phyloP scores from a whole-genome alignment of 768 basidiomycete genomes.

The Ramaria rubella region DNA sequence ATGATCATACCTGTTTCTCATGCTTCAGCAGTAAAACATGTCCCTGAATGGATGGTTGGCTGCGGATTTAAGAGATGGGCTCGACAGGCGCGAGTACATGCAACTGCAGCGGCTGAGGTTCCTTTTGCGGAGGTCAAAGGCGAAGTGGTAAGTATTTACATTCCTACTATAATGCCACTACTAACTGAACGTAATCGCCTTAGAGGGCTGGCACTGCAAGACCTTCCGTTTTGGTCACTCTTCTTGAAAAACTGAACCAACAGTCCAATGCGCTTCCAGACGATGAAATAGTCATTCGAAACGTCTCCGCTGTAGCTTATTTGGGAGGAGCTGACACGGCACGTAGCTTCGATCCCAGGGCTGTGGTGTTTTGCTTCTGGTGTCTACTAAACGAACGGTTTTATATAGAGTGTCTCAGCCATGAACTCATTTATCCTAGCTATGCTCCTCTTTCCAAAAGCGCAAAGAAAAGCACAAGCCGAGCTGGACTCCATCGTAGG shows the following conservation, averaged over 20 bases:
- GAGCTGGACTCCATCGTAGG: too few relatives aligned
- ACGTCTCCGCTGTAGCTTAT: conserved; percentile 45
- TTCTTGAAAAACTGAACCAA: background rate
- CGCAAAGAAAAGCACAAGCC: too few relatives aligned
- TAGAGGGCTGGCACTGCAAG: background rate
- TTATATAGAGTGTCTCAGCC: too few relatives aligned
- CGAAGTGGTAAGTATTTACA: conserved; percentile 31
- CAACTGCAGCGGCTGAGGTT: background rate
- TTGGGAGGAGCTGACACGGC: conserved; percentile 33
- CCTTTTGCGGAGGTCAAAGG: conserved; percentile 12
- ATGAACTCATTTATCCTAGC: too few relatives aligned
- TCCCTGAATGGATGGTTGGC: conserved; percentile 17
- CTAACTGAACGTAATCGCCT: background rate
- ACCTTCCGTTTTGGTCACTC: background rate
- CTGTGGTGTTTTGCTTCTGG: too few relatives aligned
- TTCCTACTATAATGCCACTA: conserved; percentile 23
- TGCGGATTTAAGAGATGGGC: conserved; percentile 10
- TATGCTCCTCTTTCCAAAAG: too few relatives aligned
- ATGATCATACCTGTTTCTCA: background rate
- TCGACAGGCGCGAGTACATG: too few relatives aligned
- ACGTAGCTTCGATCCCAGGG: too few relatives aligned
- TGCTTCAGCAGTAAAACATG: conserved; percentile 1
- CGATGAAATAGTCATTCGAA: conserved; percentile 40
- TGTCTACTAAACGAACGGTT: too few relatives aligned
- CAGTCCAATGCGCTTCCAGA: background rate